A percentile compares a stretch with the other conserved stretches of the same genome.
These are phyloP conservation scores for Discostella pseudostelligera DNA, from an alignment of 108 stramenopile species.

Conservation along the genomic window DNA sequence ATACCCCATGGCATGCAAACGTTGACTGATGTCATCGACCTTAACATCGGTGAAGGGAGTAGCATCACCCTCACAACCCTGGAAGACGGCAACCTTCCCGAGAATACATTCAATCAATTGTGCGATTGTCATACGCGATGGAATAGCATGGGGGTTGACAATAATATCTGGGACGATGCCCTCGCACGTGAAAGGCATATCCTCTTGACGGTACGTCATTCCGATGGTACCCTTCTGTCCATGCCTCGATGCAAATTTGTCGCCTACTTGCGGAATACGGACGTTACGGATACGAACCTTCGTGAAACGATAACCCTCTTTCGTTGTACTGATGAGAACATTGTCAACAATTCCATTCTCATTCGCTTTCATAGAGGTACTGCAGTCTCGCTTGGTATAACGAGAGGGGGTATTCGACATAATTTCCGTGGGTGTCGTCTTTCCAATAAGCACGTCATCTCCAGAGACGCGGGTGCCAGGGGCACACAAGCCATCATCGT, in stretches of 20 bases:
- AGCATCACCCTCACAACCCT: conserved; percentile 96
- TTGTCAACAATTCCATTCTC: conserved; percentile 98
- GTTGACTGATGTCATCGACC: conserved; percentile 90
- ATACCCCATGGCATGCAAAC: conserved; percentile 94
- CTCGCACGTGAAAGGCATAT: conserved; percentile 98
- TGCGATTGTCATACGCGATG: conserved; percentile 99
- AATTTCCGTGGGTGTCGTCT: conserved; percentile 87
- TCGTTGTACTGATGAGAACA: conserved; percentile 84
- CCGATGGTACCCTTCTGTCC: conserved; percentile 99
- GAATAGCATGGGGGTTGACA: conserved; percentile 99
- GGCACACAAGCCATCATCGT: conserved; percentile 95
- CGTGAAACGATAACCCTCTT: conserved; percentile 95
- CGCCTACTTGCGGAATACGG: conserved; percentile 93
- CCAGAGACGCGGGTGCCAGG: conserved; percentile 96
- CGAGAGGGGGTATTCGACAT: conserved; percentile 74
- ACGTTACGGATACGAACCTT: conserved; percentile 94
- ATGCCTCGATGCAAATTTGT: conserved; percentile 96
- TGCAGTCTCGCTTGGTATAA: conserved; percentile 93
- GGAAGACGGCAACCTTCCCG: conserved; percentile 95
- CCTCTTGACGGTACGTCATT: conserved; percentile 98
- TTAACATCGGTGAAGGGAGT: conserved; percentile 98
- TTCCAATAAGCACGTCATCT: conserved; percentile 96
- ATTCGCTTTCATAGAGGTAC: conserved; percentile 95
- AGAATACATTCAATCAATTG: conserved; percentile 98
- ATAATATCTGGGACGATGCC: conserved; percentile 99